Evolutionary conservation across 139 green algal species (phyloP), one percentile per base, ranked within the genome.

Genomic region (Gonium pectorale): DNA sequence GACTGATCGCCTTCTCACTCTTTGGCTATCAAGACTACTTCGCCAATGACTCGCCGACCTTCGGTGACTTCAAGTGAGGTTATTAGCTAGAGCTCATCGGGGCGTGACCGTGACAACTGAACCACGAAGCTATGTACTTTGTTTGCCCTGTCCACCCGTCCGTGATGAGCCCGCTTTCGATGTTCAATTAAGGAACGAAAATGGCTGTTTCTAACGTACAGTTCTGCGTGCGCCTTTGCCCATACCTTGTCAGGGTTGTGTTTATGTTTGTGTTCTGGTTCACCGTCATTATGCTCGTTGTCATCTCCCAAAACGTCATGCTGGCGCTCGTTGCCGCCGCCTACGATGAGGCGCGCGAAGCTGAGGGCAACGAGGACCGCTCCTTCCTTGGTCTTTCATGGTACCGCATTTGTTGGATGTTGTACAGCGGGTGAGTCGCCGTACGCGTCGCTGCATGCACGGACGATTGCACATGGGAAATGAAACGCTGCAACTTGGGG

Each of bases 211-310:
- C 24, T 35, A 69, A 6, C 62, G 15, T n/a, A 69, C n/a, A 15
- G 29, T 41, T 24, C n/a, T n/a, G n/a, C n/a, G n/a, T n/a, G n/a
- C n/a, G n/a, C n/a, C n/a, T n/a, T n/a, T n/a, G n/a, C n/a, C n/a
- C n/a, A n/a, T n/a, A n/a, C n/a, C n/a, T n/a, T n/a, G n/a, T 54
- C 67, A 74, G 67, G 67, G 17, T 79, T 15, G 49, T 79, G 31
- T 79, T 79, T 31, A 79, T 66, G 70, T 79, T 79, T 49, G 31
- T 79, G 7, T 79, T 79, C 49, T 44, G n/a, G 70, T 46, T 79
- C 21, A 6, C 41, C 43, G 69, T 78, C 0, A 2, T 62, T 11
- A 63, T 78, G n/a, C n/a, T 46, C 31, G 70, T 64, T 15, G 44
- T 79, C 8, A 79, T 79, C 49, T 31, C 2, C n/a, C 70, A 79